These are phyloP conservation scores for Cercospora zeina DNA, from an alignment of 2,329 filamentous ascomycete genomes.

Conservation along the genomic window DNA sequence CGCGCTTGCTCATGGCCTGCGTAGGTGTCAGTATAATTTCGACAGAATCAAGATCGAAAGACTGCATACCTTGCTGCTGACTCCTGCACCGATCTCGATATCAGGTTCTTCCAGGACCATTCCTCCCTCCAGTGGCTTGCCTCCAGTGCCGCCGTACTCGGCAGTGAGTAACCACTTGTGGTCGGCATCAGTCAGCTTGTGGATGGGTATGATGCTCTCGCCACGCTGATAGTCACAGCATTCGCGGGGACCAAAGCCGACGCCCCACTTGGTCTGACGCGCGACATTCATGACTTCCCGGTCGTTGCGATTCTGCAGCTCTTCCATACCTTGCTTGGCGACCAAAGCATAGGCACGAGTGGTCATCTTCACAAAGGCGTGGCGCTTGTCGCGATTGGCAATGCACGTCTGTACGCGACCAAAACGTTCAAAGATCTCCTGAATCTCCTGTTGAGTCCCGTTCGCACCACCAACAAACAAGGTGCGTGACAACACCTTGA, in stretches of 20 bases:
- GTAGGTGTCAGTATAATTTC: background rate
- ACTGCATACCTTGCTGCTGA: constrained; percentile 72
- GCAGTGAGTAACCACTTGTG: constrained; percentile 96
- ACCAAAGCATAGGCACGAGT: constrained; percentile 78
- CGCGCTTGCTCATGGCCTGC: constrained; percentile 42
- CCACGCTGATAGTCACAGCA: constrained; percentile 95
- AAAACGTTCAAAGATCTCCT: constrained; percentile 74
- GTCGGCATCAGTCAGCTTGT: constrained; percentile 90
- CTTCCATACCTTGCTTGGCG: constrained; percentile 88
- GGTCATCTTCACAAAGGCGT: constrained; percentile 99
- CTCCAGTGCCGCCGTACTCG: constrained; percentile 89
- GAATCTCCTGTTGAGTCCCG: constrained; percentile 74
- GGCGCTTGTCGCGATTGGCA: constrained; percentile 95
- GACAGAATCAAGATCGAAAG: background rate
- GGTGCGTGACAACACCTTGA: constrained; percentile 92
- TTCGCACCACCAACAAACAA: constrained; percentile 94
- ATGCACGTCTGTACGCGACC: constrained; percentile 96
- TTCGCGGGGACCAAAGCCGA: constrained; percentile 93
- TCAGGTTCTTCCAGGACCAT: constrained; percentile 96
- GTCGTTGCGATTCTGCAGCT: constrained; percentile 76
- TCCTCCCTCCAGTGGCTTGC: constrained; percentile 73
- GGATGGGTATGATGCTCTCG: constrained; percentile 88
- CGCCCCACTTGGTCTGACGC: constrained; percentile 86
- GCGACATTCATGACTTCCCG: constrained; percentile 68
- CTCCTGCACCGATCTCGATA: constrained; percentile 96